These are phyloP conservation scores for Kodamaea hsintzibuensis DNA, from an alignment of 805 yeast species.

Conservation along the genomic window DNA sequence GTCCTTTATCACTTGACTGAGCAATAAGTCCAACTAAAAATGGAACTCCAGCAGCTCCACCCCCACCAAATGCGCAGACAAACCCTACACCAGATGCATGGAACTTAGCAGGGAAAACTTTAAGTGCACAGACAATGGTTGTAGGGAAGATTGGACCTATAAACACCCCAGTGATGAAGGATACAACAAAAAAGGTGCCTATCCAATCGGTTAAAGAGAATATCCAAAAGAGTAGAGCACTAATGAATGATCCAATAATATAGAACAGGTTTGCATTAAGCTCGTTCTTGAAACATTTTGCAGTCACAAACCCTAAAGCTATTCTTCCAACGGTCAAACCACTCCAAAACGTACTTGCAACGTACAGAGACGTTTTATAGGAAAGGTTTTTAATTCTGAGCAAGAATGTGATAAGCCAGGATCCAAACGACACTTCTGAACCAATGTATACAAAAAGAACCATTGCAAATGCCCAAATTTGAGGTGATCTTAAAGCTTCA, in stretches of 20 bases:
- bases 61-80: constrained; percentile 77
- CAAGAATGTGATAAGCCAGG: constrained; percentile 52
- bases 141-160: constrained; percentile 67
- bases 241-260: constrained; percentile 30
- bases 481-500: constrained; percentile 33
- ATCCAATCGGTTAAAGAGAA: constrained; percentile 31
- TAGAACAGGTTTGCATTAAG: constrained; percentile 45
- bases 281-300: constrained; percentile 47
- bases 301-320: constrained; percentile 54
- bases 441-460: constrained; percentile 52
- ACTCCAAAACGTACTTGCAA: constrained; percentile 54
- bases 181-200: constrained; percentile 31
- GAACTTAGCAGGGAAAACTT: constrained; percentile 57
- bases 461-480: constrained; percentile 42
- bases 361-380: constrained; percentile 43
- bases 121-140: constrained; percentile 62
- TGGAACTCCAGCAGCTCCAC: constrained; percentile 79
- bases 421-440: constrained; percentile 53
- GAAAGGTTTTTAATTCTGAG: constrained; percentile 38
- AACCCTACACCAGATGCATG: constrained; percentile 73
- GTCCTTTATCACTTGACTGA: constrained; percentile 33
- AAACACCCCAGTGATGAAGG: constrained; percentile 45
- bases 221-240: constrained; percentile 30
- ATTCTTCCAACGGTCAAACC: constrained; percentile 52
- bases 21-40: constrained; percentile 57